Evolutionary conservation across 176 grass and related monocot genomes (phyloP).

Genomic region (barley (Hordeum vulgare)): DNA sequence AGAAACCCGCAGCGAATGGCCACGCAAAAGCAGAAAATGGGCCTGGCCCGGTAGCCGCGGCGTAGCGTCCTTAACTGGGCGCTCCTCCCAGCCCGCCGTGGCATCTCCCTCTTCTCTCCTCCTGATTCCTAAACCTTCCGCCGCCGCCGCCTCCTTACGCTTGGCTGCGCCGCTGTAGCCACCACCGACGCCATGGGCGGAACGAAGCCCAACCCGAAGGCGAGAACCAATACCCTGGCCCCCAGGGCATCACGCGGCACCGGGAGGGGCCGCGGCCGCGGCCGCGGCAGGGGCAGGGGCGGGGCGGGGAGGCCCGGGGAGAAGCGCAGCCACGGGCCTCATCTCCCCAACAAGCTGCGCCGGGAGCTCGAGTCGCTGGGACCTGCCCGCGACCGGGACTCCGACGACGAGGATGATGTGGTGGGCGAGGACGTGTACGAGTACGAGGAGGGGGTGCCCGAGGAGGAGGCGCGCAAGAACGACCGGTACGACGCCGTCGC

Average conservation of each 20-base stretch:
- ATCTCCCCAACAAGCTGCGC: conserved; percentile 37
- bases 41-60: no score
- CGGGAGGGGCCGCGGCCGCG: neutral
- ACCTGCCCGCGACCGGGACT: neutral
- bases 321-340: conserved; percentile 43
- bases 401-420: conserved; percentile 30
- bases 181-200: neutral
- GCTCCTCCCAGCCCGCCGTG: neutral
- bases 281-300: neutral
- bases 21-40: no score
- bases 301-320: conserved; percentile 2
- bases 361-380: conserved; percentile 56
- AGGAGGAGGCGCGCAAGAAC: conserved; percentile 87
- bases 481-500: conserved; percentile 74
- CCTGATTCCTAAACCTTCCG: neutral
- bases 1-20: no score
- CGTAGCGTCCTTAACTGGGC: no score
- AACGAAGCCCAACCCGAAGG: neutral
- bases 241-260: neutral
- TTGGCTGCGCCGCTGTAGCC: neutral
- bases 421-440: conserved; percentile 62
- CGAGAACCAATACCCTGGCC: neutral
- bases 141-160: neutral
- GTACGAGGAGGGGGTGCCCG: conserved; percentile 66
- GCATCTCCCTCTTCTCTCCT: neutral